Percentiles rank a stretch among this genome's conserved stretches.
phyloP scores from a whole-genome alignment of 805 yeast genomes.

The Dipodascus geniculatus region DNA sequence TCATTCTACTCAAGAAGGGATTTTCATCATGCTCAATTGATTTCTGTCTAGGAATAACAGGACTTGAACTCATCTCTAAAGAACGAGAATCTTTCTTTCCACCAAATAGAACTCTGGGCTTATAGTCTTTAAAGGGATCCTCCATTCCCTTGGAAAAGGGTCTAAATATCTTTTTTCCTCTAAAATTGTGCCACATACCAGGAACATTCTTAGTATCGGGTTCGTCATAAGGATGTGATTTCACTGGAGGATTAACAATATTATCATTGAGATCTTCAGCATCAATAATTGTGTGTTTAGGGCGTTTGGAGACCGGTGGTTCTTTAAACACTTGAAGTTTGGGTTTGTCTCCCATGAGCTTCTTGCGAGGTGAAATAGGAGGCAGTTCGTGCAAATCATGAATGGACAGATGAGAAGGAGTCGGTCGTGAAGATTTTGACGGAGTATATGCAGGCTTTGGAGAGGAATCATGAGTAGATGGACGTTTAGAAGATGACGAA shows the following conservation, averaged over 20 bases:
- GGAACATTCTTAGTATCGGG: slow-evolving; percentile 12
- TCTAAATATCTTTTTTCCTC: slow-evolving; percentile 28
- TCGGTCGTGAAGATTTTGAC: not conserved
- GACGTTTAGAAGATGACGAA: not conserved
- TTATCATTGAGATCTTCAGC: not conserved
- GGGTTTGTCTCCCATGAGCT: not conserved
- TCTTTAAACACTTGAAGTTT: not conserved
- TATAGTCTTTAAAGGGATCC: not conserved
- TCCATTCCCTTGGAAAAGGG: slow-evolving; percentile 18
- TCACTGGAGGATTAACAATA: not conserved
- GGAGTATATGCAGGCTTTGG: not conserved
- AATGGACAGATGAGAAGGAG: not conserved
- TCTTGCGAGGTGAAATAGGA: not conserved
- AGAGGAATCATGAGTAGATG: not conserved
- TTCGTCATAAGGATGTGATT: slow-evolving; percentile 11
- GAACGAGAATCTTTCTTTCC: not conserved
- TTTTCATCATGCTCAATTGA: not conserved
- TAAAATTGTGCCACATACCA: slow-evolving; percentile 29
- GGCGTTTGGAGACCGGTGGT: not conserved
- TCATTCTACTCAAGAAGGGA: not conserved
- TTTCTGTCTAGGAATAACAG: not conserved
- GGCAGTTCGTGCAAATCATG: too few relatives aligned
- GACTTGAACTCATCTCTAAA: not conserved
- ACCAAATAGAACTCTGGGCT: not conserved
- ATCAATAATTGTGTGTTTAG: not conserved